Evolutionary conservation across 176 grass and related monocot species (phyloP).

Genomic region (Echinochloa phyllopogon): DNA sequence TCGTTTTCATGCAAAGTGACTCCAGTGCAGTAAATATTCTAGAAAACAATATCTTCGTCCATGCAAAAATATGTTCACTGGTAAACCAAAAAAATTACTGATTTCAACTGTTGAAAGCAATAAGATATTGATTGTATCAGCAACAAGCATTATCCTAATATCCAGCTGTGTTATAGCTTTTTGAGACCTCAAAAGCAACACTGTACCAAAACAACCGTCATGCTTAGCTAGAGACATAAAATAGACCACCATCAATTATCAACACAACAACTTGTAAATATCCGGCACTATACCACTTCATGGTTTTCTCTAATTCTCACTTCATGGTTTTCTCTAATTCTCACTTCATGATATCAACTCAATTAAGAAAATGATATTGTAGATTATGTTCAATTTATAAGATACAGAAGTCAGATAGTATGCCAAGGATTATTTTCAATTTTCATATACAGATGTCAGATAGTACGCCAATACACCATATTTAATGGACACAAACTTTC

Average conservation of each 20-base stretch:
- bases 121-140: neutral
- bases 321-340: neutral
- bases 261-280: neutral
- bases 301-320: neutral
- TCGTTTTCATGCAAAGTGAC: conserved; percentile 20
- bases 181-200: neutral
- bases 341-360: neutral
- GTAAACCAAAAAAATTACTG: neutral
- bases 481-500: neutral
- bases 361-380: neutral
- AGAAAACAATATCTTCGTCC: neutral
- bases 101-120: conserved; percentile 1
- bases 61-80: neutral
- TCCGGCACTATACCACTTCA: neutral
- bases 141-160: neutral
- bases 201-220: neutral
- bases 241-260: neutral
- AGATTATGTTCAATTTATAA: neutral
- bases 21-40: neutral
- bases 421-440: neutral
- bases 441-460: neutral
- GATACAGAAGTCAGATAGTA: neutral
- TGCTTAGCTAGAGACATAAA: neutral
- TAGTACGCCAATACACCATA: neutral
- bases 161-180: neutral